Conservation (phyloP, 1,284 basidiomycete species). For the Malassezia obtusa region DNA sequence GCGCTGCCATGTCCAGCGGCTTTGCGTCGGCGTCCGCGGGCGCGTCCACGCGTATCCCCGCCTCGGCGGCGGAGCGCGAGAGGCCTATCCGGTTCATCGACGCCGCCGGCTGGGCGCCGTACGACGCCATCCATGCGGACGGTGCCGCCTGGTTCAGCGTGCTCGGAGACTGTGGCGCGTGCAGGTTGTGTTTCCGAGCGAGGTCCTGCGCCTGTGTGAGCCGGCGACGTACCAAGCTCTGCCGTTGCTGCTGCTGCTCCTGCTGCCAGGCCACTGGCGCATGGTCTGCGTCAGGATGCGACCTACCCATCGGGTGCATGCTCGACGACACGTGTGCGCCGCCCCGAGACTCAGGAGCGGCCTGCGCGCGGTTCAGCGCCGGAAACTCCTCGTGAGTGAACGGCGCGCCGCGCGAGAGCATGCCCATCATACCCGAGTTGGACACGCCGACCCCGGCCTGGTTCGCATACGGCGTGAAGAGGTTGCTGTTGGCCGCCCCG, state of each 20-base stretch:
- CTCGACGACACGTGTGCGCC: neutral
- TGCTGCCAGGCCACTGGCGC: neutral
- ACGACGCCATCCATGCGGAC: constrained; percentile 12
- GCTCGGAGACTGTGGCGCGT: constrained; percentile 5
- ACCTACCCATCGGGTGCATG: constrained; percentile 4
- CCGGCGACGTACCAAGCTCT: neutral
- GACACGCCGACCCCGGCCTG: constrained; percentile 26
- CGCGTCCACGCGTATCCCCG: constrained; percentile 19
- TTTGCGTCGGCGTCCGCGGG: constrained; percentile 17
- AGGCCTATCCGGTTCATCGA: constrained; percentile 6
- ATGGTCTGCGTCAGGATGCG: neutral
- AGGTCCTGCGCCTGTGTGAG: constrained; percentile 10
- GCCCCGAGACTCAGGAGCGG: neutral
- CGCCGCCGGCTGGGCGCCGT: neutral
- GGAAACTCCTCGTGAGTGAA: constrained; percentile 44
- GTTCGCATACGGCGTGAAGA: constrained; percentile 32
- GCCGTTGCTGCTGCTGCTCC: constrained; percentile 6
- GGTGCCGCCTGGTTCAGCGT: neutral
- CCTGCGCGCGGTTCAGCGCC: constrained; percentile 29
- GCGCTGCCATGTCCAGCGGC: neutral
- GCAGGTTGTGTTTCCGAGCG: constrained; percentile 1
- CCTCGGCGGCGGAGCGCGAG: neutral
- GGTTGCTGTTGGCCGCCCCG: constrained; percentile 5
- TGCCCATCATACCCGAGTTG: constrained; percentile 7
- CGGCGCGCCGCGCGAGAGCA: constrained; percentile 18